A percentile compares a stretch with the other conserved stretches of the same genome.
These are phyloP conservation scores for Sorghum bicolor DNA, from an alignment of 176 grass and related monocot genomes.

Conservation along the genomic window DNA sequence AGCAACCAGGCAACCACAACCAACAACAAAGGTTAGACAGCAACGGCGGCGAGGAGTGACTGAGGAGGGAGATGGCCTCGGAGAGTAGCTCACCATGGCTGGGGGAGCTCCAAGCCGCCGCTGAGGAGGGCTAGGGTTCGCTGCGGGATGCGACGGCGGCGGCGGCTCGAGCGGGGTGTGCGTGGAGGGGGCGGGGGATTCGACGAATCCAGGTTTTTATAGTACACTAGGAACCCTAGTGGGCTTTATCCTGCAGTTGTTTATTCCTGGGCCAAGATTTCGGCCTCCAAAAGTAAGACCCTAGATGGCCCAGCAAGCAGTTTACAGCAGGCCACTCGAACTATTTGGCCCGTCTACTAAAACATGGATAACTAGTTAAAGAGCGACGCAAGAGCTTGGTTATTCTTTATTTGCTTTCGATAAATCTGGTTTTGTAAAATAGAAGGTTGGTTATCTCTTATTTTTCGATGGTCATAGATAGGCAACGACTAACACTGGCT, in stretches of 20 bases:
- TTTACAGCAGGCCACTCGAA: not conserved
- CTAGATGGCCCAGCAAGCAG: not conserved
- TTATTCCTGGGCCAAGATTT: not conserved
- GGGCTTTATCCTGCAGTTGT: not conserved
- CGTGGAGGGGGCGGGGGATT: too few species aligned
- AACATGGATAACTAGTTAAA: not conserved
- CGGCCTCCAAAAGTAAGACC: not conserved
- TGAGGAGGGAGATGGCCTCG: not conserved
- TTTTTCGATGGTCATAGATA: too few species aligned
- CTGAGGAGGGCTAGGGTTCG: slow-evolving; percentile 14
- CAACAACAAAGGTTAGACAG: not conserved
- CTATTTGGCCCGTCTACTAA: too few species aligned
- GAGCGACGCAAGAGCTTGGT: too few species aligned
- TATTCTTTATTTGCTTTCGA: too few species aligned
- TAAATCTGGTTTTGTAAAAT: too few species aligned
- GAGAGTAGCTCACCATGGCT: slow-evolving; percentile 32
- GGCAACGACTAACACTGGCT: too few species aligned
- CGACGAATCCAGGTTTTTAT: not conserved
- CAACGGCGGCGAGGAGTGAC: not conserved
- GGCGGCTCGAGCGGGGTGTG: not conserved
- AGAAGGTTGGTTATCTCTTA: too few species aligned
- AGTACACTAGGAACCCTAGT: not conserved
- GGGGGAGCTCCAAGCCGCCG: not conserved
- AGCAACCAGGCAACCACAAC: not conserved
- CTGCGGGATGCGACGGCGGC: not conserved